These are phyloP conservation scores for Candida montana DNA, from an alignment of 805 yeast genomes.

Conservation along the genomic window DNA sequence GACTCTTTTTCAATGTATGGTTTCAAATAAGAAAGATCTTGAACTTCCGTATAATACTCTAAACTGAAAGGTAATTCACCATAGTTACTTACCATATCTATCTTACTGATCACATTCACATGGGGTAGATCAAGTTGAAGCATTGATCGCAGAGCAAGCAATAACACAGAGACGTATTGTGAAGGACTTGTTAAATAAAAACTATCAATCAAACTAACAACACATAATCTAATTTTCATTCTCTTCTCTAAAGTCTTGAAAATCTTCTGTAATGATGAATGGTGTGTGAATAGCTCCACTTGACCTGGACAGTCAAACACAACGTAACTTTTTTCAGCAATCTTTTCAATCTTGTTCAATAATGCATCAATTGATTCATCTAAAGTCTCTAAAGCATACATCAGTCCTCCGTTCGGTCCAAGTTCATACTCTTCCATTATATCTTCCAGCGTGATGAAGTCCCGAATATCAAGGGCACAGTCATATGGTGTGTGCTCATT, in stretches of 20 bases:
- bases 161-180: conserved; percentile 75
- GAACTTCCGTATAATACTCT: conserved; percentile 89
- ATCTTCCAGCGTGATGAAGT: conserved; percentile 69
- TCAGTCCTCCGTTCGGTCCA: conserved; percentile 88
- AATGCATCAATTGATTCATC: conserved; percentile 57
- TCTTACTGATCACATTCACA: conserved; percentile 85
- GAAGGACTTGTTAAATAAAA: conserved; percentile 80
- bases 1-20: conserved; percentile 73
- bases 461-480: conserved; percentile 73
- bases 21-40: conserved; percentile 63
- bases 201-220: conserved; percentile 82
- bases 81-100: conserved; percentile 72
- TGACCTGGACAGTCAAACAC: conserved; percentile 95
- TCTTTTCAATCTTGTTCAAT: conserved; percentile 45
- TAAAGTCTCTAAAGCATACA: conserved; percentile 73
- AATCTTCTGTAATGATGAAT: conserved; percentile 62
- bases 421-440: conserved; percentile 65
- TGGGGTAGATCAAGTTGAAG: conserved; percentile 90
- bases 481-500: conserved; percentile 69
- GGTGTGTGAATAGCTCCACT: conserved; percentile 91
- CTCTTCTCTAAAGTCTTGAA: conserved; percentile 60
- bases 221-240: conserved; percentile 70
- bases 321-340: conserved; percentile 53
- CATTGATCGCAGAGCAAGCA: conserved; percentile 86
- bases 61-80: conserved; percentile 79